Base-by-base conservation (phyloP, 2,329 filamentous ascomycete genomes). In the Sphaerulina populicola region DNA sequence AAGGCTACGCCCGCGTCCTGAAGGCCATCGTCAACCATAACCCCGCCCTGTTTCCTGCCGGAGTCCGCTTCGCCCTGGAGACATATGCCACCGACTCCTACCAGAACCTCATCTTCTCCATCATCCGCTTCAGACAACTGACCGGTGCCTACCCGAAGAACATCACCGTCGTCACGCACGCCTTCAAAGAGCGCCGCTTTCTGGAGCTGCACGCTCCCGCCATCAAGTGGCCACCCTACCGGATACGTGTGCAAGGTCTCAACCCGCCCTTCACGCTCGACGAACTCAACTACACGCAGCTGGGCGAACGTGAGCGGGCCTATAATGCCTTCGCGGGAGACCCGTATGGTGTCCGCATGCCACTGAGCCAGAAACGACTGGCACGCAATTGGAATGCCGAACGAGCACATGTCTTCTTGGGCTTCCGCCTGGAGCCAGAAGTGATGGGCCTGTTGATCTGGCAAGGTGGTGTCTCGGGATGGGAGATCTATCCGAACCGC, bases 71-170 rank as follows among this genome's bases (percentile, higher is more conserved):
- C 40, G 56, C 56, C 4, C 47, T 55, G 7, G 59, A 58, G 44
- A 56, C 42, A 6, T 54, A 59, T 14, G 88, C 90, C 0, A 81
- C 91, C 1, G 90, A 96, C 68, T 91, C 85, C 1, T 91, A 88
- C 63, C 83, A 89, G 64, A 95, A 95, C 64, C 71, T 95, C 4
- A 70, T 94, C 12, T 89, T 90, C 65, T 85, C 84, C 10, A 72
- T 94, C 62, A 73, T 84, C 56, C 72, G 74, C 2, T 79, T 77
- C 53, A 62, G 66, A 4, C 63, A 66, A 27, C 62, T 62, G 2
- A 66, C 64, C 1, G 71, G 71, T 3, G 46, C 42, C 1, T 75
- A 72, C 54, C 73, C 73, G 1, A 57, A 62, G 15, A 62, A 64
- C 1, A 62, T 75, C 18, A 70, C 69, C 1, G 59, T 75, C 30